These are phyloP conservation scores for Macrolepiota dolichaula DNA, from an alignment of 768 basidiomycete genomes.

Conservation along the genomic window DNA sequence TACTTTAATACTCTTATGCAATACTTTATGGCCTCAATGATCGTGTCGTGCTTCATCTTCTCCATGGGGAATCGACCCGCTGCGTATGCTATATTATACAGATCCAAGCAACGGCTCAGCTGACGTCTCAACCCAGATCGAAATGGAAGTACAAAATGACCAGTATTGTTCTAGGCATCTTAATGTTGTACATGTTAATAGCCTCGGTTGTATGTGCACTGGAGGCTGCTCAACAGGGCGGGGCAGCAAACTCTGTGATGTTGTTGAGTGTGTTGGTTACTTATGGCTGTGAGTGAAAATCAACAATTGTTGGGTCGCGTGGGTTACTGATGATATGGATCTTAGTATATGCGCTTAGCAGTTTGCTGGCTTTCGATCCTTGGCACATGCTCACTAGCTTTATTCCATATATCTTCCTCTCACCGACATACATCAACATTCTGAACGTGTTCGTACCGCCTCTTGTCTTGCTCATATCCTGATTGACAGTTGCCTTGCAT, in stretches of 20 bases:
- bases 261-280: conserved; percentile 84
- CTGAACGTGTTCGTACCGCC: conserved; percentile 60
- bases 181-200: conserved; percentile 83
- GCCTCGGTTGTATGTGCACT: conserved; percentile 82
- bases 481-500: background rate
- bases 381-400: conserved; percentile 97
- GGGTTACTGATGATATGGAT: background rate
- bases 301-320: background rate
- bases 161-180: conserved; percentile 65
- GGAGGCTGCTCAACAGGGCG: conserved; percentile 64
- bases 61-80: conserved; percentile 95
- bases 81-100: conserved; percentile 44
- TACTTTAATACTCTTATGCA: conserved; percentile 69
- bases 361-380: conserved; percentile 86
- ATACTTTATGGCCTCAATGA: conserved; percentile 80
- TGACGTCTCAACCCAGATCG: conserved; percentile 37
- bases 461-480: background rate
- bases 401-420: conserved; percentile 81
- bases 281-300: conserved; percentile 59
- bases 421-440: conserved; percentile 77
- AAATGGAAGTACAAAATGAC: conserved; percentile 85
- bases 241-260: conserved; percentile 68
- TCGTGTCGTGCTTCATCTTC: conserved; percentile 89
- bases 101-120: background rate
- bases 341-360: conserved; percentile 73